Evolutionary conservation across 257 asterid species (phyloP).

Genomic region (Prunella vulgaris): DNA sequence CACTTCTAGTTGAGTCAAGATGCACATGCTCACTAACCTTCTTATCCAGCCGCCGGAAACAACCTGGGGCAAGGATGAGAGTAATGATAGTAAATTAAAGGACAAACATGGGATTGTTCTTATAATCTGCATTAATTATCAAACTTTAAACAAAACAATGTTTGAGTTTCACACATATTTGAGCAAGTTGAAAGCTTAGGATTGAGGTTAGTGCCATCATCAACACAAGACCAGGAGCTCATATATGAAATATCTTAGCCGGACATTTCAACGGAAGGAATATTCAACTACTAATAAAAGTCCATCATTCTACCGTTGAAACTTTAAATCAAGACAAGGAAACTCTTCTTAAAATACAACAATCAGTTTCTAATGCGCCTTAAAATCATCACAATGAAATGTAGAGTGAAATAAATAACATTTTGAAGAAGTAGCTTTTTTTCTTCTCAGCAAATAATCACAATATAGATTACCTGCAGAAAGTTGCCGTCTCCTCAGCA

Average conservation of each 20-base stretch:
- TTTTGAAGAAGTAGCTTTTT: too few relatives aligned
- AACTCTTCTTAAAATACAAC: background rate
- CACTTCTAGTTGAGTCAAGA: slow-evolving; percentile 30
- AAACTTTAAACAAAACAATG: slow-evolving; percentile 1
- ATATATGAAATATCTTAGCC: background rate
- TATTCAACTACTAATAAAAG: background rate
- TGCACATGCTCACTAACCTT: slow-evolving; percentile 8
- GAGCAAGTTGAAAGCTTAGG: background rate
- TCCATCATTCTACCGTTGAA: background rate
- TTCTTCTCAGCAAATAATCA: background rate
- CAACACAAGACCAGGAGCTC: background rate
- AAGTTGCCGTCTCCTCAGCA: slow-evolving; percentile 21
- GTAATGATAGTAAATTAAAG: slow-evolving; percentile 5
- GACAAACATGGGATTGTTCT: background rate
- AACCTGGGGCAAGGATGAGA: slow-evolving; percentile 30
- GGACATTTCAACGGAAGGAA: background rate
- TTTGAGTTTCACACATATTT: background rate
- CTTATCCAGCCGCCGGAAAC: slow-evolving; percentile 31
- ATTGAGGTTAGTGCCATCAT: background rate
- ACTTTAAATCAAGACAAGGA: background rate
- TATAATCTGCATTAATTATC: slow-evolving; percentile 1
- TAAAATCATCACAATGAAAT: background rate
- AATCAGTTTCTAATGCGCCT: background rate
- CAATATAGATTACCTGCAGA: slow-evolving; percentile 30
- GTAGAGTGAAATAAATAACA: background rate